These are phyloP conservation scores for Russula compacta DNA, from an alignment of 768 basidiomycete species.

Conservation along the genomic window DNA sequence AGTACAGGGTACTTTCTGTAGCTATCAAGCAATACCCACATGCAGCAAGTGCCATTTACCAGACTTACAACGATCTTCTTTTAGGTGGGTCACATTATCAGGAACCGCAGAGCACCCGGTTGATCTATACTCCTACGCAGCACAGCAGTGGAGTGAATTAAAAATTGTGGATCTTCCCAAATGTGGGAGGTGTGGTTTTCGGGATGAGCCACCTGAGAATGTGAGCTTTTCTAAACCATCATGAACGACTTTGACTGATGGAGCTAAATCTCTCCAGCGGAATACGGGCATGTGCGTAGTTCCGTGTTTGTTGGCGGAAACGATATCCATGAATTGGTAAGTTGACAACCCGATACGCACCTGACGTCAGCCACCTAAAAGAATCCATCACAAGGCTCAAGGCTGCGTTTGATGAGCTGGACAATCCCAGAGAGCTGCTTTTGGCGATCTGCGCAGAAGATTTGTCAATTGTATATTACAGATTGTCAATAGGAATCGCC, in stretches of 20 bases:
- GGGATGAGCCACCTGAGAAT: constrained; percentile 8
- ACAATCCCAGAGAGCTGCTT: constrained; percentile 6
- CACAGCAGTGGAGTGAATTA: constrained; percentile 14
- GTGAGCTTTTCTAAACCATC: neutral
- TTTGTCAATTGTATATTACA: constrained; percentile 19
- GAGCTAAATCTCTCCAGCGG: too few relatives aligned
- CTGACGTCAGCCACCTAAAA: neutral
- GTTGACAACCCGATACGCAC: neutral
- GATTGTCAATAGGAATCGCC: constrained; percentile 6
- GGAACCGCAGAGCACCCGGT: neutral
- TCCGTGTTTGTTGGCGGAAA: constrained; percentile 7
- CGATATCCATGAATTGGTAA: constrained; percentile 14
- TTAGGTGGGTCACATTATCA: constrained; percentile 1
- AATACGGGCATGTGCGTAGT: neutral
- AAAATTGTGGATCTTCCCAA: constrained; percentile 15
- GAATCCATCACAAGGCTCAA: neutral
- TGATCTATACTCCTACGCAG: neutral
- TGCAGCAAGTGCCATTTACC: constrained; percentile 10
- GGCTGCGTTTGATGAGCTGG: constrained; percentile 7
- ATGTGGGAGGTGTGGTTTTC: constrained; percentile 16
- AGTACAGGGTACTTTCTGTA: constrained; percentile 8
- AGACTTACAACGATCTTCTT: constrained; percentile 19
- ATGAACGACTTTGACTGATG: neutral
- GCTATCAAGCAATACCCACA: constrained; percentile 4
- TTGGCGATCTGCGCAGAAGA: constrained; percentile 15